These are phyloP conservation scores for Zasmidium angulare DNA, from an alignment of 2,329 filamentous ascomycete species.

Conservation along the genomic window DNA sequence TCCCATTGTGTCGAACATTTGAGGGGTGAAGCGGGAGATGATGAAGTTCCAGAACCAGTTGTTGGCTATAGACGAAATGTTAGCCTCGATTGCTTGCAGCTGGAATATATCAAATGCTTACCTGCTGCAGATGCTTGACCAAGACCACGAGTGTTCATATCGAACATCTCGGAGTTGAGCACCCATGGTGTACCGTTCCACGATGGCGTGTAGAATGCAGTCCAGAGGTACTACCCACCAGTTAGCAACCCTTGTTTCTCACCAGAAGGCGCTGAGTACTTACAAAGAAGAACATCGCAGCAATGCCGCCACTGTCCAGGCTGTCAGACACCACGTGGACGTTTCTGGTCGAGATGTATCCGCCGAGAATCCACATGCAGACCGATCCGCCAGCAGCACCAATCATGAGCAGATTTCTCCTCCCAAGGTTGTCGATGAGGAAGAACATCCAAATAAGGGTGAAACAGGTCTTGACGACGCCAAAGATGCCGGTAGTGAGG, in stretches of 20 bases:
- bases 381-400: slow-evolving; percentile 63
- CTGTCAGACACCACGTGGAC: slow-evolving; percentile 39
- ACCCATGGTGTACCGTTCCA: slow-evolving; percentile 66
- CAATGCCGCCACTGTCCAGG: slow-evolving; percentile 53
- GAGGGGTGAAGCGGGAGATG: slow-evolving; percentile 65
- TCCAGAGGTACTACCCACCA: slow-evolving; percentile 60
- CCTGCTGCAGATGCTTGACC: slow-evolving; percentile 68
- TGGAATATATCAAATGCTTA: too few relatives aligned
- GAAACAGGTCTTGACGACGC: slow-evolving; percentile 69
- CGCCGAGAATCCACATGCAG: slow-evolving; percentile 66
- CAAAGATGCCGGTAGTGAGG: slow-evolving; percentile 73
- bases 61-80: slow-evolving; percentile 1
- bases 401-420: slow-evolving; percentile 63
- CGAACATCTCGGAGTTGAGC: slow-evolving; percentile 72
- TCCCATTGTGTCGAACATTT: slow-evolving; percentile 55
- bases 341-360: slow-evolving; percentile 50
- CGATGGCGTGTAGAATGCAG: slow-evolving; percentile 61
- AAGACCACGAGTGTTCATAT: slow-evolving; percentile 65
- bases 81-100: slow-evolving; percentile 39
- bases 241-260: not conserved
- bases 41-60: slow-evolving; percentile 69
- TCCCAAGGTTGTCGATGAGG: slow-evolving; percentile 65
- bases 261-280: not conserved
- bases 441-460: slow-evolving; percentile 69
- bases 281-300: slow-evolving; percentile 66